Evolutionary conservation across 352 stramenopile species (phyloP), one percentile per base, ranked within the genome.

Genomic region (Phytopythium cucurbitacearum): DNA sequence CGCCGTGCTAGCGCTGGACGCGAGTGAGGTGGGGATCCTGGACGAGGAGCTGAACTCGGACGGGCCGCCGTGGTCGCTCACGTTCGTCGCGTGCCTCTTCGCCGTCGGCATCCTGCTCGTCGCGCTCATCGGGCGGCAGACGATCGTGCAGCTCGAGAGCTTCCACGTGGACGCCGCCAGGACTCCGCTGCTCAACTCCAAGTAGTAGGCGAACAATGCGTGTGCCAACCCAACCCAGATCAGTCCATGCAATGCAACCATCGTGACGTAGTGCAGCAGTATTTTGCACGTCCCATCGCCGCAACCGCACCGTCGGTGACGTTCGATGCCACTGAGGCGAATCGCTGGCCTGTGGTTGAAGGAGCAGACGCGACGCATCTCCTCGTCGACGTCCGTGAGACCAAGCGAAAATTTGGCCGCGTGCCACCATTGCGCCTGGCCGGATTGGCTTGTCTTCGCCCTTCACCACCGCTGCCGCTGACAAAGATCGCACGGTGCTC

Each of bases 61-160:
- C n/a, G 53, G 39, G 13, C 54, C 65, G 5, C 63, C 63, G 33
- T 71, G 59, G 59, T 70, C 67, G 8, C 57, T 76, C 7, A 55
- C 43, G 35, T 65, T 69, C 43, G 63, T 76, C 7, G 53, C 67
- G 12, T 33, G 63, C 15, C 41, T 76, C 9, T 39, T 72, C 32
- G 57, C 64, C 7, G 40, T 76, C 37, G 63, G 67, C 35, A 40
- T 71, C 0, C 10, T 60, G 21, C 32, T 72, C 32, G 47, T 76
- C 12, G 51, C 40, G 32, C 53, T 60, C 40, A 76, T 76, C 37
- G 70, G 56, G 6, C 68, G 60, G 36, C 51, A 72, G 49, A 64
- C 59, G 16, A 57, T 72, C 38, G 63, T 59, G 0, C 60, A 72
- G 48, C 54, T 76, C n/a, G 42, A 61, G n/a, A 65, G 33, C 41